Evolutionary conservation across 2,329 filamentous ascomycete species (phyloP).

Genomic region (Aureobasidium sp.): DNA sequence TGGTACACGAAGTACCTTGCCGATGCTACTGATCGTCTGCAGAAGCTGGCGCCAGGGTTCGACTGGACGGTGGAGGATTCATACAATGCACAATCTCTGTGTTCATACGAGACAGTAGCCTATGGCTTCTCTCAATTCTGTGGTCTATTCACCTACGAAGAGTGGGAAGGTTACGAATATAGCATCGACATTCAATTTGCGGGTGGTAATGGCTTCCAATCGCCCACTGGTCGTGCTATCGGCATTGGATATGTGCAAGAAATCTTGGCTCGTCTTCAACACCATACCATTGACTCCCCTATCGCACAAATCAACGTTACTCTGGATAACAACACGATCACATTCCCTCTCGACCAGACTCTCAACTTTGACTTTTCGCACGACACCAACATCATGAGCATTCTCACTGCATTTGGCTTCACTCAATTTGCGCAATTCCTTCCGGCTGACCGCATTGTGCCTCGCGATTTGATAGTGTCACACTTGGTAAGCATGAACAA

Average conservation of each 20-base stretch:
- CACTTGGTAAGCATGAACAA: conserved; percentile 36
- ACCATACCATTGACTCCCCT: conserved; percentile 44
- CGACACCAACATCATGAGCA: conserved; percentile 60
- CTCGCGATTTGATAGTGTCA: conserved; percentile 56
- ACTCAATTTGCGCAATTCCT: conserved; percentile 57
- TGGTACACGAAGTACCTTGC: conserved; percentile 59
- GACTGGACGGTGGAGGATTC: conserved; percentile 57
- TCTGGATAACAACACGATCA: conserved; percentile 56
- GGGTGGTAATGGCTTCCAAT: conserved; percentile 53
- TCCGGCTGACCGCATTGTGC: conserved; percentile 45
- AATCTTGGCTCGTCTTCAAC: conserved; percentile 59
- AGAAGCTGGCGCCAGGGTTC: conserved; percentile 28
- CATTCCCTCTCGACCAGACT: conserved; percentile 64
- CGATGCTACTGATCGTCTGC: conserved; percentile 54
- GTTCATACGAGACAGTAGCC: conserved; percentile 69
- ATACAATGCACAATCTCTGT: conserved; percentile 62
- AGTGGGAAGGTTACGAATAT: conserved; percentile 67
- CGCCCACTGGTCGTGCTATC: conserved; percentile 59
- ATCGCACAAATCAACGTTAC: conserved; percentile 52
- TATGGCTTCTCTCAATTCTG: conserved; percentile 69
- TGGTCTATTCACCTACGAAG: conserved; percentile 62
- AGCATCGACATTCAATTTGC: conserved; percentile 53
- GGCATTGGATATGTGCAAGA: conserved; percentile 68
- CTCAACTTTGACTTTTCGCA: conserved; percentile 73
- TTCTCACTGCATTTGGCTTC: conserved; percentile 64